Percentiles rank a stretch among this genome's conserved stretches.
phyloP scores from a whole-genome alignment of 495 filamentous ascomycete species.

The Pseudoneurospora amorphoporcata region DNA sequence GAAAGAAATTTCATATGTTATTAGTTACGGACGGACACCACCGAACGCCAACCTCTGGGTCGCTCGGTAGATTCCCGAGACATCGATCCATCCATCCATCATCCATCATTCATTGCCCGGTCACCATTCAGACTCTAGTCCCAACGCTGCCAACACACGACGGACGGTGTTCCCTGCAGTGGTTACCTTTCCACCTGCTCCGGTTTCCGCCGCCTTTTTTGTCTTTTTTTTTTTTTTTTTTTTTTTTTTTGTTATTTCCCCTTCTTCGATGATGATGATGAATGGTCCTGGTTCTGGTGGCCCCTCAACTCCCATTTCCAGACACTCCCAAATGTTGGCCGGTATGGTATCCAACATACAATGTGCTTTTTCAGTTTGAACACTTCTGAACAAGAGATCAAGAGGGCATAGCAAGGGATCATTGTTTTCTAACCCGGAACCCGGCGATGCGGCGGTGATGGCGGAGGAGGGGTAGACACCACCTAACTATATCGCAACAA shows the following conservation, averaged over 20 bases:
- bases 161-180: too few species aligned
- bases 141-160: too few species aligned
- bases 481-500: background rate
- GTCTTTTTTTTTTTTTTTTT: background rate
- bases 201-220: background rate
- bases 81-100: slow-evolving; percentile 8
- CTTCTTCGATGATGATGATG: background rate
- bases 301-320: background rate
- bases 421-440: background rate
- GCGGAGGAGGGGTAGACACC: background rate
- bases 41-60: slow-evolving; percentile 10
- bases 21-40: too few species aligned
- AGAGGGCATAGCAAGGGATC: background rate
- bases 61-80: slow-evolving; percentile 33
- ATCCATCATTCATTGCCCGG: too few species aligned
- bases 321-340: background rate
- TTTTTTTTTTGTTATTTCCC: background rate
- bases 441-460: background rate
- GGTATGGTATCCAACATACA: background rate
- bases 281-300: background rate
- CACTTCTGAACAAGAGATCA: background rate
- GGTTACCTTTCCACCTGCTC: too few species aligned
- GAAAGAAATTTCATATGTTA: background rate
- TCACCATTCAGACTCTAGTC: too few species aligned
- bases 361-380: background rate